Conservation (phyloP, 345 rosid species). For the Gossypium longicalyx region DNA sequence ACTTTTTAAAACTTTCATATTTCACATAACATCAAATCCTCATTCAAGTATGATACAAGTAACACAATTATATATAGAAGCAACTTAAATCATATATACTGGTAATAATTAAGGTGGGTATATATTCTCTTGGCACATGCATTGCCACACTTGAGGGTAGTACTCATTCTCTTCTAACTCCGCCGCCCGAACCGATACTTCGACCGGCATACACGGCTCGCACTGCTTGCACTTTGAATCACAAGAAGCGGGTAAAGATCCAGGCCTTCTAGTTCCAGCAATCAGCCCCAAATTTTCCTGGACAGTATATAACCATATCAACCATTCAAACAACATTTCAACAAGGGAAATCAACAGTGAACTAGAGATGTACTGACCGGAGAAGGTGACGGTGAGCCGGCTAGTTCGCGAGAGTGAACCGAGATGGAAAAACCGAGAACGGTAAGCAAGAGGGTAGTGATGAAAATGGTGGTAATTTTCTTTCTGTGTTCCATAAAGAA, state of each 20-base stretch:
- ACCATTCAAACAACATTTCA: background rate
- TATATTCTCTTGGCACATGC: slow-evolving; percentile 12
- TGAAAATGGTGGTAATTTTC: background rate
- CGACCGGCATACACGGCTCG: slow-evolving; percentile 11
- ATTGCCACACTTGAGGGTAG: slow-evolving; percentile 21
- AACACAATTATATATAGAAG: background rate
- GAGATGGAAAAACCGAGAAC: background rate
- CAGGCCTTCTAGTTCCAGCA: slow-evolving; percentile 6
- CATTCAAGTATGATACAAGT: background rate
- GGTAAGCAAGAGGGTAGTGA: background rate
- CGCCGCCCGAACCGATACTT: background rate
- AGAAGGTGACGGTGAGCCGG: slow-evolving; percentile 10
- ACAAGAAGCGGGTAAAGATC: slow-evolving; percentile 6
- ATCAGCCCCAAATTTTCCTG: slow-evolving; percentile 1
- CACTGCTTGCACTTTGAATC: slow-evolving; percentile 15
- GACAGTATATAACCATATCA: background rate
- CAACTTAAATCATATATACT: background rate
- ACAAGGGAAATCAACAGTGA: background rate
- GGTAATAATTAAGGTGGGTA: slow-evolving; percentile 5
- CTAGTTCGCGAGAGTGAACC: background rate
- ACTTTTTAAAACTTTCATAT: no score
- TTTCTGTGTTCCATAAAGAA: slow-evolving; percentile 3
- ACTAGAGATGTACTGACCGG: slow-evolving; percentile 2
- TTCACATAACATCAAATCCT: no score
- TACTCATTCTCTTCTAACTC: slow-evolving; percentile 12